phyloP scores from a whole-genome alignment of 2,329 filamentous ascomycete genomes.

The Calonectria montana region DNA sequence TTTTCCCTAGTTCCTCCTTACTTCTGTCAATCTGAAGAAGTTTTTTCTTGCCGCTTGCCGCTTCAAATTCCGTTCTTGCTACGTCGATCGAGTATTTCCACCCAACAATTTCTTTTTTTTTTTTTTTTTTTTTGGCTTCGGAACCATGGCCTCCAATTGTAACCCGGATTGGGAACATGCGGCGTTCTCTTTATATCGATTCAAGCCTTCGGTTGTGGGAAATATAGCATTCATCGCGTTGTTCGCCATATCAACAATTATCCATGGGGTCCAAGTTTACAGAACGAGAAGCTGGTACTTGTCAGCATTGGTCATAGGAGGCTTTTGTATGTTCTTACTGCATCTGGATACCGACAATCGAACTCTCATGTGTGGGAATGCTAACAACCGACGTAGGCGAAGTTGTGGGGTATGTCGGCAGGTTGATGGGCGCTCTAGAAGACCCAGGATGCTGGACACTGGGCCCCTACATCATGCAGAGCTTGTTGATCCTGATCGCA shows the following conservation, averaged over 20 bases:
- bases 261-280: background rate
- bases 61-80: background rate
- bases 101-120: background rate
- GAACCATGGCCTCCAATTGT: background rate
- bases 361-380: background rate
- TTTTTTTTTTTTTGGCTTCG: too few relatives aligned
- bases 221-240: background rate
- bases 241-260: background rate
- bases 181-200: background rate
- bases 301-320: background rate
- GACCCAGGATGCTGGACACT: conserved; percentile 49
- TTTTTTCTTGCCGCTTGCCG: too few relatives aligned
- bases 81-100: background rate
- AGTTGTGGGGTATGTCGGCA: background rate
- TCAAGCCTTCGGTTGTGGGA: background rate
- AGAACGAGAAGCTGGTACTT: background rate
- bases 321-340: background rate
- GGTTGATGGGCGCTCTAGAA: background rate
- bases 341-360: background rate
- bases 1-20: too few relatives aligned
- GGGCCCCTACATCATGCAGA: conserved; percentile 53
- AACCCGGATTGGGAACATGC: background rate
- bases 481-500: conserved; percentile 50
- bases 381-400: background rate
- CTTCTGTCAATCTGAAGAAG: too few relatives aligned